Conservation (phyloP, 768 basidiomycete species). For the Postia placenta region DNA sequence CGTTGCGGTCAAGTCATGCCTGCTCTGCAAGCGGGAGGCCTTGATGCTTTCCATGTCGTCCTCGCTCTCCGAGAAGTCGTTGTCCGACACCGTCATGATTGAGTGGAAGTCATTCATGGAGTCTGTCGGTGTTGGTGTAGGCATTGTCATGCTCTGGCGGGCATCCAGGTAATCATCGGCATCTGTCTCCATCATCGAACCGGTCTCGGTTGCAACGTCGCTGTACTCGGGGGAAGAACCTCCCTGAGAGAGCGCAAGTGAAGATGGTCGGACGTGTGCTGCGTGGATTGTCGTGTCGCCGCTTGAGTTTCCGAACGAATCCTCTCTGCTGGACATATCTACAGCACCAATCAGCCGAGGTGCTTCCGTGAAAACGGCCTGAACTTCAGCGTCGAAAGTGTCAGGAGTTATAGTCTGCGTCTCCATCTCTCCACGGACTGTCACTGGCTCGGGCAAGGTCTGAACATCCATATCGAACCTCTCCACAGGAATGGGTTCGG, state of each 20-base stretch:
- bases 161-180: slow-evolving; percentile 74
- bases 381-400: slow-evolving; percentile 9
- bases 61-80: slow-evolving; percentile 54
- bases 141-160: slow-evolving; percentile 51
- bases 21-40: slow-evolving; percentile 41
- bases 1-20: slow-evolving; percentile 22
- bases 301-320: slow-evolving; percentile 19
- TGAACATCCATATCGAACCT: slow-evolving; percentile 20
- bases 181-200: slow-evolving; percentile 48
- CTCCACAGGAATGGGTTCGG: slow-evolving; percentile 8
- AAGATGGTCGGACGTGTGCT: slow-evolving; percentile 3
- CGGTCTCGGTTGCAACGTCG: slow-evolving; percentile 52
- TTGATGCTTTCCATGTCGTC: slow-evolving; percentile 74
- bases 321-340: neutral
- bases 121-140: slow-evolving; percentile 65
- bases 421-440: slow-evolving; percentile 9
- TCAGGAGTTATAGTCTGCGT: slow-evolving; percentile 9
- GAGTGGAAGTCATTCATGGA: slow-evolving; percentile 77
- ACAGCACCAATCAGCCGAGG: slow-evolving; percentile 8
- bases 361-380: neutral
- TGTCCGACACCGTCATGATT: slow-evolving; percentile 62
- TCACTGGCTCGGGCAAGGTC: slow-evolving; percentile 6
- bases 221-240: slow-evolving; percentile 35
- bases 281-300: slow-evolving; percentile 26
- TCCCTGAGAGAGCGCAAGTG: slow-evolving; percentile 20